A percentile compares a stretch with the other conserved stretches of the same genome.
phyloP scores from a whole-genome alignment of 306 rosid species.

The Adenanthera pavonina region DNA sequence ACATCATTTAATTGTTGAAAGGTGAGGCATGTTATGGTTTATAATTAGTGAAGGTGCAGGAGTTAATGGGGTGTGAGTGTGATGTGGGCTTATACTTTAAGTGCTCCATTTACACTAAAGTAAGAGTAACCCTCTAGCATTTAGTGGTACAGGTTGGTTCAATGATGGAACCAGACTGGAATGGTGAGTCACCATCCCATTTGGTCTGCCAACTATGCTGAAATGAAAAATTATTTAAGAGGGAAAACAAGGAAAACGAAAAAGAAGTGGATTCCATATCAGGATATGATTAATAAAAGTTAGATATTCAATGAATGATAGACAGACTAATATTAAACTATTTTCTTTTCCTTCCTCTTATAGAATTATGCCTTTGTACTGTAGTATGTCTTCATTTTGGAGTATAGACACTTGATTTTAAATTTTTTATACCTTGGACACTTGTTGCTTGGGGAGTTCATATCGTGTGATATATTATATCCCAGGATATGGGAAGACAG shows the following conservation, averaged over 20 bases:
- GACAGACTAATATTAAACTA: constrained; percentile 1
- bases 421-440: background rate
- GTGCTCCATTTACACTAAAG: background rate
- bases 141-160: background rate
- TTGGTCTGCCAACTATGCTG: background rate
- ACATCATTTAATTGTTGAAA: background rate
- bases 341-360: background rate
- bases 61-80: background rate
- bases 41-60: background rate
- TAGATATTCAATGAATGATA: constrained; percentile 6
- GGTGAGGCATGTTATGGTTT: background rate
- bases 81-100: background rate
- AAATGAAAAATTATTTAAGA: background rate
- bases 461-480: background rate
- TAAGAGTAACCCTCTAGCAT: background rate
- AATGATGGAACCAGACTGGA: background rate
- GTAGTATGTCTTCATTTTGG: constrained; percentile 23
- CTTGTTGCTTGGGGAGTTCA: background rate
- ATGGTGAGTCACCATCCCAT: background rate
- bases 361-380: background rate
- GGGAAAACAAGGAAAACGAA: constrained; percentile 5
- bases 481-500: background rate
- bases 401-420: constrained; percentile 6
- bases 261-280: background rate
- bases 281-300: constrained; percentile 26